Evolutionary conservation across 208 protist species (phyloP), one percentile per base, ranked within the genome.

Genomic region (Leishmania gerbilli): DNA sequence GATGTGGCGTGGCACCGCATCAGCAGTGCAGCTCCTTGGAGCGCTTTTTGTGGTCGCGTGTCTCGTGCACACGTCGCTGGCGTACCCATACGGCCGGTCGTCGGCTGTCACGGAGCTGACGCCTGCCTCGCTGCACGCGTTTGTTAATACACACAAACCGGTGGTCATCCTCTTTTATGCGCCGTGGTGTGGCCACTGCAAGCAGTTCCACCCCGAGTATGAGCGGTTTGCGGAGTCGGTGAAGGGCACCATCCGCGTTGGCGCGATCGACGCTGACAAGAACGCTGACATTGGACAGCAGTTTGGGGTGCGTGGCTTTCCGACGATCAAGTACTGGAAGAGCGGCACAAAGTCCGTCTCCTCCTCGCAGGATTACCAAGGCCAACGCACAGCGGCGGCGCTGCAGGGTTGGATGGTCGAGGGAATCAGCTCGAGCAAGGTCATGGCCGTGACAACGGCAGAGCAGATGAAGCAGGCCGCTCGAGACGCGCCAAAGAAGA

Each of bases 131-230:
- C 84, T 98, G 37, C 56, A 72, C 42, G 31, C n/a, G 0, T 98
- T 97, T 81, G 75, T 97, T 1, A 80, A 91, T n/a, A 88, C 94
- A 3, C 96, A 98, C 88, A 98, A 98, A 79, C 96, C 96, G 9
- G 93, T 95, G 1, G 90, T 96, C 34, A 77, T 98, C 47, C 89
- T 98, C 80, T 99, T 99, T 79, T 99, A 99, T 80, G 96, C 96
- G 34, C 96, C 97, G 77, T 99, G 98, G 98, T 99, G 98, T 82
- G 97, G 97, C 21, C 98, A 99, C 89, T 99, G 98, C 94, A 97
- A 97, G 80, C 84, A 88, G 19, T 91, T 99, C 53, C 92, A 98
- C 81, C 90, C 91, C 6, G 92, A 97, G 77, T 97, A 90, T 78
- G 94, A 97, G 77, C 87, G 90, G 42, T 95, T 98, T 79, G 95